Evolutionary conservation across 2,329 filamentous ascomycete genomes (phyloP), one percentile per base, ranked within the genome.

Genomic region (Parafenestella ontariensis): DNA sequence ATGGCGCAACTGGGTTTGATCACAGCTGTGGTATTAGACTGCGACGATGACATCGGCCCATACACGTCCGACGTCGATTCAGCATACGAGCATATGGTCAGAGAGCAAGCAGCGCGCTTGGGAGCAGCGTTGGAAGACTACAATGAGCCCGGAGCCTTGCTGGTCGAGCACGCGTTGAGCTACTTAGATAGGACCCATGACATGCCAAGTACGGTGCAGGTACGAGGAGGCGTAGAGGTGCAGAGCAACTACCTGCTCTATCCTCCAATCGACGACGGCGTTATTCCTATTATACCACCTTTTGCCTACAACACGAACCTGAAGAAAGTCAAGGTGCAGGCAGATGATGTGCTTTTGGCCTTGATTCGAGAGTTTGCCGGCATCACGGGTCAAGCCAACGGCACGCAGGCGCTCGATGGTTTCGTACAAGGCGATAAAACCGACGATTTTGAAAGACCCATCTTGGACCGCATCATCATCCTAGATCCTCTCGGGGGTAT

Each of bases 401-500:
- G 26, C 15, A 51, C 41, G 21, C 24, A 57, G 37, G 52, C 64
- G 40, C 40, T 52, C 23, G 44, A 47, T 39, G 56, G 52, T 9
- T 39, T 36, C 17, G 26, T 72, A 29, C 71, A 77, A 56, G 76
- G 75, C 37, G 59, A 56, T 24, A 52, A 59, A 11, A 42, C 37
- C 23, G 44, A 54, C 5, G 31, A 46, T 8, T 42, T 50, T 50
- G 82, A 83, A 26, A 64, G 62, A 39, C 65, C 64, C 6, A 58
- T 71, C 76, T 78, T 99, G 5, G 94, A 98, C 70, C 85, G 94
- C 31, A 82, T 99, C 37, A 96, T 99, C 58, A 80, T 99, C 24
- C 82, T 99, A 6, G 95, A 99, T 73, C 88, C 91, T 0, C 78
- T 92, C 0, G 95, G 95, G 3, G 94, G 92, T 0, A 92, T 93